phyloP scores from a whole-genome alignment of 2,329 filamentous ascomycete genomes.

The Aureobasidium sp. region DNA sequence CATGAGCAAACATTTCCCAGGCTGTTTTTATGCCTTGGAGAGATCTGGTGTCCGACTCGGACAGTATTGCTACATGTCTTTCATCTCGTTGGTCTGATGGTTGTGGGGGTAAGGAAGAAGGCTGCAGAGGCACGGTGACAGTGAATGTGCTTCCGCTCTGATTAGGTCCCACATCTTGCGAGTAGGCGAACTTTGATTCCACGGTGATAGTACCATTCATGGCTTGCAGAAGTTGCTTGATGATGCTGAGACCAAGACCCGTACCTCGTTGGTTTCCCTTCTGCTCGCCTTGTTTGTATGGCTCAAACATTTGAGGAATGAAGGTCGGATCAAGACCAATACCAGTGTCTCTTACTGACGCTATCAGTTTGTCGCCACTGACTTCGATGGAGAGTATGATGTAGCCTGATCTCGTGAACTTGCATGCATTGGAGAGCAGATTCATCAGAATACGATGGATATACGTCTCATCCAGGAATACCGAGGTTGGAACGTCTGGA shows the following conservation, averaged over 20 bases:
- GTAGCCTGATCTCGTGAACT: slow-evolving; percentile 43
- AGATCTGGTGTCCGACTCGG: neutral
- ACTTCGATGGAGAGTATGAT: slow-evolving; percentile 47
- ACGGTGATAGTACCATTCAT: slow-evolving; percentile 15
- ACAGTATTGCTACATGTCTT: neutral
- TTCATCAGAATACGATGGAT: slow-evolving; percentile 31
- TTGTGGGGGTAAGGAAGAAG: slow-evolving; percentile 1
- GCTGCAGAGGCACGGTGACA: slow-evolving; percentile 9
- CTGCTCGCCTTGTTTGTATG: slow-evolving; percentile 62
- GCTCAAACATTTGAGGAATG: slow-evolving; percentile 74
- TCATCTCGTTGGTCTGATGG: neutral
- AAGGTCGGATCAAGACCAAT: slow-evolving; percentile 69
- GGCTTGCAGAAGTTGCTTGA: slow-evolving; percentile 14
- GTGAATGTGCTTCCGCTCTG: slow-evolving; percentile 15
- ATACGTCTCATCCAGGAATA: slow-evolving; percentile 30
- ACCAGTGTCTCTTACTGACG: slow-evolving; percentile 64
- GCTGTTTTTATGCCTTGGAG: neutral
- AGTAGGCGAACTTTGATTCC: slow-evolving; percentile 6
- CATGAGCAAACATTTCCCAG: slow-evolving; percentile 7
- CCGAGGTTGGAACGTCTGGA: slow-evolving; percentile 25
- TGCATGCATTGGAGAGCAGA: slow-evolving; percentile 28
- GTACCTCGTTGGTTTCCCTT: slow-evolving; percentile 57
- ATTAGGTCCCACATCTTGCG: slow-evolving; percentile 3
- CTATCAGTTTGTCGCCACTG: slow-evolving; percentile 5
- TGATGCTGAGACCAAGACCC: slow-evolving; percentile 70